phyloP scores from a whole-genome alignment of 139 green algal species.

The Tetradesmus obliquus region DNA sequence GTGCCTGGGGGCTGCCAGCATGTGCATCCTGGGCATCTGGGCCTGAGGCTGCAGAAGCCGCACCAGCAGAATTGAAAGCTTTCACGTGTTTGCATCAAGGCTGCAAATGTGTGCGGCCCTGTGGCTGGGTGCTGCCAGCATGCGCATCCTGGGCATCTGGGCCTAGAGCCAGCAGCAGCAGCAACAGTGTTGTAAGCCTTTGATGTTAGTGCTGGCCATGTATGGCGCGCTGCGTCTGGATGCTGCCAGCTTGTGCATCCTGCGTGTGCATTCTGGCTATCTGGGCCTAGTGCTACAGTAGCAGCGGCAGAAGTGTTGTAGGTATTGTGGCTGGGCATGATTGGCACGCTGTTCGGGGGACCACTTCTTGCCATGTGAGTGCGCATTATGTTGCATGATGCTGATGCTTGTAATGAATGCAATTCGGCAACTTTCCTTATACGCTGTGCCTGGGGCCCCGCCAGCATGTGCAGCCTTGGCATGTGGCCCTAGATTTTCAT shows the following conservation, averaged over 20 bases:
- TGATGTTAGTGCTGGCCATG: background rate
- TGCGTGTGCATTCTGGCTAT: too few relatives aligned
- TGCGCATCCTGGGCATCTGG: conserved; percentile 67
- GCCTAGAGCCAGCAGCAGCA: background rate
- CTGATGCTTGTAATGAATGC: too few relatives aligned
- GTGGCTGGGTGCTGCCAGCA: conserved; percentile 47
- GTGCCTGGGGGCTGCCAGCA: conserved; percentile 47
- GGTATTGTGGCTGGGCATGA: too few relatives aligned
- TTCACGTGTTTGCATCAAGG: background rate
- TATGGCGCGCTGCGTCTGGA: background rate
- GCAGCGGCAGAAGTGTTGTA: too few relatives aligned
- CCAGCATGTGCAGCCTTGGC: background rate
- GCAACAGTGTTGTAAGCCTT: background rate
- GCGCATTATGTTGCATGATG: too few relatives aligned
- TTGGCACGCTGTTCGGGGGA: too few relatives aligned
- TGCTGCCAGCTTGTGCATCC: background rate
- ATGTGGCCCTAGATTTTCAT: background rate
- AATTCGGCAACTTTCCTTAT: too few relatives aligned
- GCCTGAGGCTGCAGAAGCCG: background rate
- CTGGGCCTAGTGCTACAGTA: too few relatives aligned
- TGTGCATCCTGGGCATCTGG: conserved; percentile 68
- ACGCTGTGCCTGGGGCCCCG: too few relatives aligned
- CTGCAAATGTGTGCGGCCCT: background rate
- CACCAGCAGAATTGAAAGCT: background rate
- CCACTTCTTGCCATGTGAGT: too few relatives aligned